These are phyloP conservation scores for Aurifilum marmelostoma DNA, from an alignment of 2,329 filamentous ascomycete genomes.

Conservation along the genomic window DNA sequence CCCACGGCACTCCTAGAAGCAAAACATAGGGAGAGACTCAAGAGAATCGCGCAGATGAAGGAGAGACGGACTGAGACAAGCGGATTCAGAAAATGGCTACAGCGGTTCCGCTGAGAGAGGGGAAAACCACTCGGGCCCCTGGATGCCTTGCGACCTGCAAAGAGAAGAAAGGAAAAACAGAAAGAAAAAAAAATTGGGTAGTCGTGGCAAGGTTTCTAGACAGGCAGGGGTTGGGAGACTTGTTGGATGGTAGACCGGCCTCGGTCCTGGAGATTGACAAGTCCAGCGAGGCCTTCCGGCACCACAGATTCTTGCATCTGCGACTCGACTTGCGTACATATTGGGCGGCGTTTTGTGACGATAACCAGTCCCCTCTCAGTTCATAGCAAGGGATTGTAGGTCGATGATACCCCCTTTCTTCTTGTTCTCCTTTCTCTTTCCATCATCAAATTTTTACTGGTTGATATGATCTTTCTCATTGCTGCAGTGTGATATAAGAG, in stretches of 20 bases:
- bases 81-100: conserved; percentile 38
- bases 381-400: conserved; percentile 19
- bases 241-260: background rate
- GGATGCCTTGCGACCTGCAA: background rate
- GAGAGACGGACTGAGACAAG: conserved; percentile 32
- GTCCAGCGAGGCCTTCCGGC: background rate
- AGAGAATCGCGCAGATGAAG: conserved; percentile 56
- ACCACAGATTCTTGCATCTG: background rate
- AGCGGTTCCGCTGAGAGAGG: conserved; percentile 20
- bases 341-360: background rate
- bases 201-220: background rate
- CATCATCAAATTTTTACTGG: background rate
- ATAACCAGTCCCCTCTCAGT: background rate
- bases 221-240: background rate
- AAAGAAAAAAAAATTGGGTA: background rate
- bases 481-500: conserved; percentile 11
- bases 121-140: background rate
- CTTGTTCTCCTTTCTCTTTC: background rate
- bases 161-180: too few species aligned
- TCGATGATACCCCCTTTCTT: conserved; percentile 21
- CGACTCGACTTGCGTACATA: background rate
- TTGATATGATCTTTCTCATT: conserved; percentile 9
- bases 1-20: conserved; percentile 56
- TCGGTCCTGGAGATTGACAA: background rate
- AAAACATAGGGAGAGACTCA: conserved; percentile 57